phyloP scores from a whole-genome alignment of 202 grass and related monocot species.

The Miscanthus sacchariflorus region DNA sequence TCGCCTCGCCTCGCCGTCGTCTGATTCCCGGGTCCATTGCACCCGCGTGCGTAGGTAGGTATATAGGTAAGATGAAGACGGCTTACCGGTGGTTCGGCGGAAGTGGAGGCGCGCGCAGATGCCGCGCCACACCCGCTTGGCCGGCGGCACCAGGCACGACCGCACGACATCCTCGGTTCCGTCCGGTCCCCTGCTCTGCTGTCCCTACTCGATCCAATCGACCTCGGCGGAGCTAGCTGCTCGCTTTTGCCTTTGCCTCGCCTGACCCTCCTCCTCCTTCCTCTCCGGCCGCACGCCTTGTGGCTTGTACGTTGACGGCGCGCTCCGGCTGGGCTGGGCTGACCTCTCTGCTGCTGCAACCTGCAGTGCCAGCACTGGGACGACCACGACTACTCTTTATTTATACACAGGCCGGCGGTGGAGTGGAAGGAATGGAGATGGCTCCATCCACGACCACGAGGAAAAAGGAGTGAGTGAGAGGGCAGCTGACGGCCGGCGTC shows the following conservation, averaged over 20 bases:
- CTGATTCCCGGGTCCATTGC: too few species aligned
- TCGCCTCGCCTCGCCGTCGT: too few species aligned
- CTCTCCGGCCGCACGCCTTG: background rate
- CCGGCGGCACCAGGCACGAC: constrained; percentile 53
- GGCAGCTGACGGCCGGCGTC: constrained; percentile 11
- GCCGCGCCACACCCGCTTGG: constrained; percentile 59
- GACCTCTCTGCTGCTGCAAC: too few species aligned
- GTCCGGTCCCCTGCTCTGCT: background rate
- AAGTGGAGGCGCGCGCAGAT: constrained; percentile 51
- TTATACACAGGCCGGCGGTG: background rate
- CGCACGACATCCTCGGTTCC: constrained; percentile 34
- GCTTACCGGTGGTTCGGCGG: constrained; percentile 28
- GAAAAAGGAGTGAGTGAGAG: too few species aligned
- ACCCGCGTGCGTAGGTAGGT: too few species aligned
- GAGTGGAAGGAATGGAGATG: too few species aligned
- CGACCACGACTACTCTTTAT: background rate
- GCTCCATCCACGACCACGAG: too few species aligned
- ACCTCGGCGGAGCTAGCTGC: background rate
- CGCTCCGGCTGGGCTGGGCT: too few species aligned
- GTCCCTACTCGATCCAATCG: background rate
- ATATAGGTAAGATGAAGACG: too few species aligned
- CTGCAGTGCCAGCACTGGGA: too few species aligned
- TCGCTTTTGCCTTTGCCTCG: background rate
- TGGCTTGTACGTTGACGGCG: too few species aligned
- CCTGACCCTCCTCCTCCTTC: background rate